Conservation (phyloP, 164 flowering plant genomes). For the Liriodendron chinense region DNA sequence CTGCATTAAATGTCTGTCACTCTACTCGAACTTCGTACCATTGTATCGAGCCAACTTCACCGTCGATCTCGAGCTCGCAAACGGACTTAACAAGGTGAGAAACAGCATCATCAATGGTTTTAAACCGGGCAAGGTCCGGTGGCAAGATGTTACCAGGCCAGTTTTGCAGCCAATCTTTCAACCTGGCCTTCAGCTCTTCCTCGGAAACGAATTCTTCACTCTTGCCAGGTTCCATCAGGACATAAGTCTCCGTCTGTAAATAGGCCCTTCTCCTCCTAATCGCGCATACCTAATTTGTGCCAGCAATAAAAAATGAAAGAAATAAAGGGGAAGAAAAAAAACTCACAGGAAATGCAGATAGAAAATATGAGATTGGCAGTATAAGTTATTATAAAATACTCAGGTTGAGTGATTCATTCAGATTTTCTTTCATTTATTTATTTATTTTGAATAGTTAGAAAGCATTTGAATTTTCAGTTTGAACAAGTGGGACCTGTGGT, state of each 20-base stretch:
- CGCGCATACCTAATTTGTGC: slow-evolving; percentile 36
- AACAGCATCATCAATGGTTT: slow-evolving; percentile 62
- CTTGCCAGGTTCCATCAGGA: slow-evolving; percentile 75
- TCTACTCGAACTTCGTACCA: slow-evolving; percentile 86
- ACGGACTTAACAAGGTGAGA: slow-evolving; percentile 64
- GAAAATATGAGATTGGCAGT: background rate
- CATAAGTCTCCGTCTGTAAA: slow-evolving; percentile 55
- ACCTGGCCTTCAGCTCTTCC: slow-evolving; percentile 53
- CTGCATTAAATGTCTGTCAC: slow-evolving; percentile 15
- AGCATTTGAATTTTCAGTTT: background rate
- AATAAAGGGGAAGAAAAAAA: background rate
- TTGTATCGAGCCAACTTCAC: slow-evolving; percentile 80
- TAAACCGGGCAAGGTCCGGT: slow-evolving; percentile 68
- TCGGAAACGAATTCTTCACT: slow-evolving; percentile 70
- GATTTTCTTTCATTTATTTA: background rate
- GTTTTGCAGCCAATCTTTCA: slow-evolving; percentile 70
- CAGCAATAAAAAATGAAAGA: background rate
- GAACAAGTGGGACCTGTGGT: too few relatives aligned
- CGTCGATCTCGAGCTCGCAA: slow-evolving; percentile 86
- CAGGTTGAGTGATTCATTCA: background rate
- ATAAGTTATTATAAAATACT: background rate
- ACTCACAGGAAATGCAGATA: background rate
- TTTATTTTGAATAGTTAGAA: background rate
- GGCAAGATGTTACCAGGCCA: slow-evolving; percentile 77
- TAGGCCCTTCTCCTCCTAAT: slow-evolving; percentile 62